These are phyloP conservation scores for Aschersonia sp. DNA, from an alignment of 2,329 filamentous ascomycete species.

Conservation along the genomic window DNA sequence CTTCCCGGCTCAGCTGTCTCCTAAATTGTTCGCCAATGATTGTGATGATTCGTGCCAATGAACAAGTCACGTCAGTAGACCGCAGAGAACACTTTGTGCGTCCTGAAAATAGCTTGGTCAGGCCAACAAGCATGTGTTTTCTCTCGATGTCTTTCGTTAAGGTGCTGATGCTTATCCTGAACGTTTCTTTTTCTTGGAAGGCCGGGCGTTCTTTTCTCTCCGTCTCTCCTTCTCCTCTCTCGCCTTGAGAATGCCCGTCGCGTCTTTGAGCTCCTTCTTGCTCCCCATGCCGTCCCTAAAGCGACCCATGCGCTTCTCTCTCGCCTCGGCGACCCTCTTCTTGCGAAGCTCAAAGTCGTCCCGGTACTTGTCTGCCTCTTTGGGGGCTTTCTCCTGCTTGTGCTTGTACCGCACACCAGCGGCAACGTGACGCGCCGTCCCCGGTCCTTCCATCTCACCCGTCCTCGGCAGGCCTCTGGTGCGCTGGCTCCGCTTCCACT, in stretches of 20 bases:
- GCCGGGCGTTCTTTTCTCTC: conserved; percentile 79
- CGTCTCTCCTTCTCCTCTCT: conserved; percentile 63
- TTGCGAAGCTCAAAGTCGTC: conserved; percentile 85
- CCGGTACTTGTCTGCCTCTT: conserved; percentile 81
- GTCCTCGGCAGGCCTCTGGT: conserved; percentile 65
- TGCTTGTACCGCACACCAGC: conserved; percentile 56
- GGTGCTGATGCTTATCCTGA: neutral
- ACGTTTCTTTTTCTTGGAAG: conserved; percentile 40
- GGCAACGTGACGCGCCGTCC: conserved; percentile 9
- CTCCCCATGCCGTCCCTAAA: conserved; percentile 62
- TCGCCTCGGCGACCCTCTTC: conserved; percentile 77
- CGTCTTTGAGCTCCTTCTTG: conserved; percentile 63
- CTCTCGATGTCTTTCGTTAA: too few relatives aligned
- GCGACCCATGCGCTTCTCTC: conserved; percentile 65
- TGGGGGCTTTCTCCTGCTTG: conserved; percentile 75
- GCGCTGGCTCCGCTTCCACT: conserved; percentile 79
- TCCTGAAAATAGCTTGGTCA: too few relatives aligned
- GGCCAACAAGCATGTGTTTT: too few relatives aligned
- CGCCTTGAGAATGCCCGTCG: conserved; percentile 73
- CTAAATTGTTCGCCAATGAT: too few relatives aligned
- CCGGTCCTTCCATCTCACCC: conserved; percentile 59
- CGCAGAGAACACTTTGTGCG: too few relatives aligned
- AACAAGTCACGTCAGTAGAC: too few relatives aligned
- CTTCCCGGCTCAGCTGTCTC: too few relatives aligned
- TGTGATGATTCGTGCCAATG: too few relatives aligned